Evolutionary conservation across 805 yeast species (phyloP).

Genomic region (Candida coleopterorum): DNA sequence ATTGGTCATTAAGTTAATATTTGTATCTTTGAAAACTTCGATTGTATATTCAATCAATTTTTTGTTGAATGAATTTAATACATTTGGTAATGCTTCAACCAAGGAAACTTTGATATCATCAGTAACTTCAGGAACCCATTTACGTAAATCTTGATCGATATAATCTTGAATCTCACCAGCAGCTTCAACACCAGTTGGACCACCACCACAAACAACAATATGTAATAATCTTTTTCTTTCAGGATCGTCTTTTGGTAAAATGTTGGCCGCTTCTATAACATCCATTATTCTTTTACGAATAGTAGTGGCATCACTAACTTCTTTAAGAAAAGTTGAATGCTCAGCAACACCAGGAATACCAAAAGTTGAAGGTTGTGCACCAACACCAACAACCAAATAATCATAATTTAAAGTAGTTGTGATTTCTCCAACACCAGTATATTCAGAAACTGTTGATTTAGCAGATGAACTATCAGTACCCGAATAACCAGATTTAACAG

Average conservation of each 20-base stretch:
- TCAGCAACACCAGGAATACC: slow-evolving; percentile 94
- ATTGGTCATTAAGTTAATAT: slow-evolving; percentile 72
- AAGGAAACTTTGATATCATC: slow-evolving; percentile 78
- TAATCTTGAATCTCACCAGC: slow-evolving; percentile 96
- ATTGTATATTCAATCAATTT: slow-evolving; percentile 74
- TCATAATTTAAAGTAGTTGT: slow-evolving; percentile 58
- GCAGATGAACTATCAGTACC: slow-evolving; percentile 44
- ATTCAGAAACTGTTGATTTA: slow-evolving; percentile 35
- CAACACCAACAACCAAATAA: slow-evolving; percentile 86
- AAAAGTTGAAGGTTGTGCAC: slow-evolving; percentile 91
- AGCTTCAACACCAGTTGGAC: slow-evolving; percentile 97
- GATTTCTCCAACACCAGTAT: slow-evolving; percentile 41
- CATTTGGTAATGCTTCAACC: slow-evolving; percentile 89
- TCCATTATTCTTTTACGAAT: slow-evolving; percentile 82
- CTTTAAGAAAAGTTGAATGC: slow-evolving; percentile 84
- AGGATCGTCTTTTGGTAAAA: slow-evolving; percentile 67
- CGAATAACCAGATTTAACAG: slow-evolving; percentile 52
- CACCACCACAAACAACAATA: slow-evolving; percentile 95
- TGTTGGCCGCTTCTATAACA: slow-evolving; percentile 82
- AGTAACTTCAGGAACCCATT: slow-evolving; percentile 85
- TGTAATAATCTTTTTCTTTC: slow-evolving; percentile 82
- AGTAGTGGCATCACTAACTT: slow-evolving; percentile 80
- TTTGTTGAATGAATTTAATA: slow-evolving; percentile 68
- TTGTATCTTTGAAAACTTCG: slow-evolving; percentile 59
- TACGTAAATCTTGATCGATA: slow-evolving; percentile 82